Percentiles rank a stretch among this genome's conserved stretches.
phyloP scores from a whole-genome alignment of 2,329 filamentous ascomycete genomes.

The Fusarium protoensiforme region DNA sequence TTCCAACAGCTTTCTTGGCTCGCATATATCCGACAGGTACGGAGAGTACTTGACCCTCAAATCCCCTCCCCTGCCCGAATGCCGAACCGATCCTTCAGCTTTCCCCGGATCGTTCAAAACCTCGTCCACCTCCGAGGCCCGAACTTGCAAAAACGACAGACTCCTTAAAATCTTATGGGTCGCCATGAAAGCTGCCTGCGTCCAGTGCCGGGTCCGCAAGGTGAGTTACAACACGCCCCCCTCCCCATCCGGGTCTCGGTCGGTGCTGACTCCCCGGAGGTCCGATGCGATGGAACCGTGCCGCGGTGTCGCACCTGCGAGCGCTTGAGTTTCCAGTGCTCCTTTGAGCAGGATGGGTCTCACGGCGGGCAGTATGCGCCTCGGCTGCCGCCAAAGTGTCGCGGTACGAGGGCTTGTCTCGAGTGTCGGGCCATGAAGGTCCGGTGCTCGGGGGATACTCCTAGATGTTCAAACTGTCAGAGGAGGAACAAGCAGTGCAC shows the following conservation, averaged over 20 bases:
- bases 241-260: constrained; percentile 39
- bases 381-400: constrained; percentile 41
- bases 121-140: background rate
- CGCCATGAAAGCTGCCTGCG: constrained; percentile 42
- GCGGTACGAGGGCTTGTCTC: constrained; percentile 39
- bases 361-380: constrained; percentile 32
- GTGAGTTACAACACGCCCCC: constrained; percentile 13
- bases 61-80: background rate
- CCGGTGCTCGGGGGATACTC: constrained; percentile 41
- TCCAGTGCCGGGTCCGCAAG: constrained; percentile 45
- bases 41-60: background rate
- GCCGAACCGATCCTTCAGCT: background rate
- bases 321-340: constrained; percentile 42
- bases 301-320: constrained; percentile 42
- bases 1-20: background rate
- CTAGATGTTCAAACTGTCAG: constrained; percentile 39
- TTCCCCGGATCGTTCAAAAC: background rate
- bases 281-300: constrained; percentile 43
- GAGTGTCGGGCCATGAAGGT: constrained; percentile 44
- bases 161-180: background rate
- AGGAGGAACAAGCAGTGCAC: constrained; percentile 39
- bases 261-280: constrained; percentile 41
- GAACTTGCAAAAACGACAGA: background rate
- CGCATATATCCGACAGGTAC: background rate
- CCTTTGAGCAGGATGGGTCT: constrained; percentile 42